These are phyloP conservation scores for Blastomyces silverae DNA, from an alignment of 2,329 filamentous ascomycete genomes.

Conservation along the genomic window DNA sequence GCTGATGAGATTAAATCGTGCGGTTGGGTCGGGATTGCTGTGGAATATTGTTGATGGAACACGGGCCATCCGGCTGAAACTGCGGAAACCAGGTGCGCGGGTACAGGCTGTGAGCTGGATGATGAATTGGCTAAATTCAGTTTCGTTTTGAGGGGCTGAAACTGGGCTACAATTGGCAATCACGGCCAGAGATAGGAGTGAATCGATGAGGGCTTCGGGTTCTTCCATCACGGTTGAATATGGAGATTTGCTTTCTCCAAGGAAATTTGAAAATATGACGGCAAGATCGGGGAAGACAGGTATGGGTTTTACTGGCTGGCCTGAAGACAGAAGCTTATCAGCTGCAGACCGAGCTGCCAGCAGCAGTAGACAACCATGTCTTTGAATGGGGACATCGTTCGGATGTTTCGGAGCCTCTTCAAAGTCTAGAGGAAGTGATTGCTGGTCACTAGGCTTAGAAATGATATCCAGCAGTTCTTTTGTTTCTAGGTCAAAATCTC, in stretches of 20 bases:
- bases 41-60: conserved; percentile 40
- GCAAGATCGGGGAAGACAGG: conserved; percentile 50
- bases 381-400: conserved; percentile 51
- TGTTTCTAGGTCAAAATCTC: conserved; percentile 48
- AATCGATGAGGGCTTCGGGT: conserved; percentile 49
- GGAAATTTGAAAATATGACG: conserved; percentile 46
- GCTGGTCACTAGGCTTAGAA: conserved; percentile 36
- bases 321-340: conserved; percentile 44
- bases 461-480: conserved; percentile 44
- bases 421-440: conserved; percentile 43
- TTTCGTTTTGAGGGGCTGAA: conserved; percentile 44
- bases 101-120: conserved; percentile 41
- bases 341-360: conserved; percentile 49
- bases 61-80: conserved; percentile 33
- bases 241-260: conserved; percentile 39
- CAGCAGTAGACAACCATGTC: conserved; percentile 50
- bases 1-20: conserved; percentile 49
- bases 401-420: conserved; percentile 49
- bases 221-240: conserved; percentile 26
- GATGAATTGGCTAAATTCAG: conserved; percentile 49
- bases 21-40: conserved; percentile 47
- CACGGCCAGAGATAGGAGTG: conserved; percentile 48
- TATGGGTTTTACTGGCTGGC: conserved; percentile 35
- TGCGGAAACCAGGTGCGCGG: conserved; percentile 27
- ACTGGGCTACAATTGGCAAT: conserved; percentile 44